phyloP scores from a whole-genome alignment of 2,329 filamentous ascomycete species.

The Didymella sp. region DNA sequence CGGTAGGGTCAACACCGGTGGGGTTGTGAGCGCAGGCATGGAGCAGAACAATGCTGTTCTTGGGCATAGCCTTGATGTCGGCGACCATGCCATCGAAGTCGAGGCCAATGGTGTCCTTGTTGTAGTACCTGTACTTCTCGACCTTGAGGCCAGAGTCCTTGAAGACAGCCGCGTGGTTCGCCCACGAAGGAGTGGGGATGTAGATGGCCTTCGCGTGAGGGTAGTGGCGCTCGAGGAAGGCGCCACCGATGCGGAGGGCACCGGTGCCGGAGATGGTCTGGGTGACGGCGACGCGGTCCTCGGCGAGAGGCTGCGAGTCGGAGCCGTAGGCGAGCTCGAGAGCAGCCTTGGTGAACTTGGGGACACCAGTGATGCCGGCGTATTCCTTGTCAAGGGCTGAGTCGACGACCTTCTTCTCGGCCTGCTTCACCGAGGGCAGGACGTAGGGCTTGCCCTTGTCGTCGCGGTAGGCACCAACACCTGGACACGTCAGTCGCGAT shows the following conservation, averaged over 20 bases:
- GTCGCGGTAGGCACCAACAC: constrained; percentile 97
- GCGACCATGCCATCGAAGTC: constrained; percentile 94
- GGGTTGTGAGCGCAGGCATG: constrained; percentile 99
- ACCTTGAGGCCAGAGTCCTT: constrained; percentile 89
- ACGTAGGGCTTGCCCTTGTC: constrained; percentile 98
- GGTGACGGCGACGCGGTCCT: constrained; percentile 83
- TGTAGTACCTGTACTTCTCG: constrained; percentile 97
- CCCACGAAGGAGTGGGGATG: constrained; percentile 95
- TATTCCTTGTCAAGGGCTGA: constrained; percentile 93
- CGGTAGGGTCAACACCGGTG: constrained; percentile 91
- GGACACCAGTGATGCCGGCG: constrained; percentile 94
- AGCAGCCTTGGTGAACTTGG: constrained; percentile 90
- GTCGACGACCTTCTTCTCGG: constrained; percentile 84
- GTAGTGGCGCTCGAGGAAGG: constrained; percentile 91
- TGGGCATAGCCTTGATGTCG: constrained; percentile 87
- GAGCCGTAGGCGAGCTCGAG: constrained; percentile 88
- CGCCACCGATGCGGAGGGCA: constrained; percentile 90
- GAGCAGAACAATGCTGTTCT: constrained; percentile 87
- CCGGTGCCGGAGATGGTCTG: constrained; percentile 99
- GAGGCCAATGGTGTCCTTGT: constrained; percentile 97
- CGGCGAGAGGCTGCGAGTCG: constrained; percentile 76
- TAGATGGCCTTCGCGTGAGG: constrained; percentile 94
- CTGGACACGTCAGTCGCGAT: constrained; percentile 53
- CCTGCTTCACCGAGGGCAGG: constrained; percentile 87
- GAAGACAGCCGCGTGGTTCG: constrained; percentile 98